A percentile compares a stretch with the other conserved stretches of the same genome.
phyloP scores from a whole-genome alignment of 2,329 filamentous ascomycete genomes.

The Xylaria sp. region DNA sequence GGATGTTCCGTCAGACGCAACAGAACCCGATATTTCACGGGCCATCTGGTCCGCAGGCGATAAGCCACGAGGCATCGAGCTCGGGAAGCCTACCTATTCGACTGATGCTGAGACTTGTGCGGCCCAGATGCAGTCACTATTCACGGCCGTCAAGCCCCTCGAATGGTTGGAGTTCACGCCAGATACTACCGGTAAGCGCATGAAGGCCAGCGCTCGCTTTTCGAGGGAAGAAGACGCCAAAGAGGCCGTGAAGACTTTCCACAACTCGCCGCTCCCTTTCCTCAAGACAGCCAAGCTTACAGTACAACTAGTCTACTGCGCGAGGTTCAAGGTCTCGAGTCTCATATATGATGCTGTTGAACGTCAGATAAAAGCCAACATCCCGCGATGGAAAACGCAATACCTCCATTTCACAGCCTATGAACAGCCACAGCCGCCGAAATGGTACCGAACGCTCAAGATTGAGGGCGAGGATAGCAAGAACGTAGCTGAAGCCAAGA shows the following conservation, averaged over 20 bases:
- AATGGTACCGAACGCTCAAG: slow-evolving; percentile 51
- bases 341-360: slow-evolving; percentile 51
- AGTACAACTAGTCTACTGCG: slow-evolving; percentile 52
- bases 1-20: slow-evolving; percentile 40
- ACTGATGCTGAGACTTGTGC: slow-evolving; percentile 41
- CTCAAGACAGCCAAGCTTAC: slow-evolving; percentile 51
- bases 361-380: slow-evolving; percentile 45
- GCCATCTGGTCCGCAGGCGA: slow-evolving; percentile 36
- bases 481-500: slow-evolving; percentile 50
- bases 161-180: slow-evolving; percentile 50
- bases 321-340: slow-evolving; percentile 53
- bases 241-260: slow-evolving; percentile 49
- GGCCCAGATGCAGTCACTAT: slow-evolving; percentile 46
- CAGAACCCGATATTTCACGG: slow-evolving; percentile 34
- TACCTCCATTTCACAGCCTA: slow-evolving; percentile 48
- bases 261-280: slow-evolving; percentile 50
- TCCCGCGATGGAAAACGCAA: slow-evolving; percentile 48
- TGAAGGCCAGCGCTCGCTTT: slow-evolving; percentile 56
- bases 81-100: slow-evolving; percentile 42
- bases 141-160: slow-evolving; percentile 50
- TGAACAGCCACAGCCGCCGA: slow-evolving; percentile 32
- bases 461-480: slow-evolving; percentile 52
- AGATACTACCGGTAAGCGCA: slow-evolving; percentile 48
- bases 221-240: slow-evolving; percentile 52
- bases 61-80: slow-evolving; percentile 40